Evolutionary conservation across 495 filamentous ascomycete genomes (phyloP).

Genomic region (Aspergillus sparsus): DNA sequence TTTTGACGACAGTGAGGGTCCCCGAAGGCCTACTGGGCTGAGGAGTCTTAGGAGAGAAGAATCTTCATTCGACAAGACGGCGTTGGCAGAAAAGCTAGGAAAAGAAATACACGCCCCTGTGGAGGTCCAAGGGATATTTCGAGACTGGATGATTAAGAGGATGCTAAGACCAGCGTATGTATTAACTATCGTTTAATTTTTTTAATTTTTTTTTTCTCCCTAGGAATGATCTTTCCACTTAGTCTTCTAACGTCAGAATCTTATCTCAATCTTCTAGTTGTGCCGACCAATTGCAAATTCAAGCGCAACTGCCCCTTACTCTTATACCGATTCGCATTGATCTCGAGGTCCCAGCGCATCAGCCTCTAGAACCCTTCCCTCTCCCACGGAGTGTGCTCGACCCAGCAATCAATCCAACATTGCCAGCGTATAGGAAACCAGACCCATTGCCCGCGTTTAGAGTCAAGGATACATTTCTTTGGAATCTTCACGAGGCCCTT

Average conservation of each 20-base stretch:
- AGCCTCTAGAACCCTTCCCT: constrained; percentile 71
- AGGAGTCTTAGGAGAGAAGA: constrained; percentile 82
- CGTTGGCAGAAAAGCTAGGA: constrained; percentile 71
- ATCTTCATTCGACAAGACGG: constrained; percentile 58
- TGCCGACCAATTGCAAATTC: constrained; percentile 72
- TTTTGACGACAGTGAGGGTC: constrained; percentile 82
- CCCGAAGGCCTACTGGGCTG: constrained; percentile 78
- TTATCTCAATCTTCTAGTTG: constrained; percentile 29
- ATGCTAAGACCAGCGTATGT: constrained; percentile 56
- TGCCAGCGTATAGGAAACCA: constrained; percentile 73
- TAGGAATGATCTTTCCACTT: too few relatives aligned
- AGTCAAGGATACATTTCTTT: constrained; percentile 90
- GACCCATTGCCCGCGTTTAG: constrained; percentile 80
- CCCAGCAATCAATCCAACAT: constrained; percentile 60
- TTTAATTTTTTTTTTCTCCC: not conserved
- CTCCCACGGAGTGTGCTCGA: constrained; percentile 62
- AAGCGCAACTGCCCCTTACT: constrained; percentile 81
- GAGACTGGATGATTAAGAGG: constrained; percentile 90
- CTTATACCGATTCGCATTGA: constrained; percentile 97
- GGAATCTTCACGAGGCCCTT: constrained; percentile 95
- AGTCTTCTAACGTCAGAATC: too few relatives aligned
- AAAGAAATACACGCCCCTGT: constrained; percentile 82
- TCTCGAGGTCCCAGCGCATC: constrained; percentile 80
- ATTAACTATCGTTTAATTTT: not conserved
- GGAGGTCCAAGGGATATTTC: constrained; percentile 83